Evolutionary conservation across 2,329 filamentous ascomycete species (phyloP), one percentile per base, ranked within the genome.

Genomic region (Trichoderma lentiforme): DNA sequence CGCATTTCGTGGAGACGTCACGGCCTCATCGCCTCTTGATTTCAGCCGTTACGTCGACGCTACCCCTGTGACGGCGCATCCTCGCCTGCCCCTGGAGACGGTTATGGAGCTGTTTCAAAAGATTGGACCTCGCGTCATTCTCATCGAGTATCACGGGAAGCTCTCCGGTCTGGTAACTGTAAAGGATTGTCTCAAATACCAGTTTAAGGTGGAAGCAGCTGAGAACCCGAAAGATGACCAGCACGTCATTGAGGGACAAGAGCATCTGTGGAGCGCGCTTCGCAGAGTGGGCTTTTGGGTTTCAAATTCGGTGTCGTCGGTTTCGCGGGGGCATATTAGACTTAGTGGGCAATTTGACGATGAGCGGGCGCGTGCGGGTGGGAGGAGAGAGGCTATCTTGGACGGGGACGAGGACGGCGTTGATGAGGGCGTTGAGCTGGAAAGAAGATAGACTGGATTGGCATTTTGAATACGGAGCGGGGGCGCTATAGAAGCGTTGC

Each of bases 71-170:
- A 93, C 94, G 0, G 95, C 95, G 1, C 96, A 99, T 78, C 96
- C 96, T 0, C 90, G 94, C 1, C 89, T 98, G 1, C 93, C 95
- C 0, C 89, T 99, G 0, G 96, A 99, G 82, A 99, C 96, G 0
- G 95, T 97, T 36, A 98, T 99, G 94, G 96, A 99, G 79, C 86
- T 99, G 12, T 99, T 99, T 85, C 95, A 95, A 81, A 99, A 98
- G 84, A 97, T 99, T 80, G 96, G 96, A 0, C 96, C 95, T 0
- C 89, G 96, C 1, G 94, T 98, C 6, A 95, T 99, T 64, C 86
- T 99, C 4, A 92, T 98, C 51, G 96, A 99, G 81, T 92, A 97
- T 79, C 92, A 93, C 72, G 96, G 96, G 15, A 89, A 89, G 64
- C 86, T 99, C 2, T 89, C 88, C 0, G 96, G 96, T 0, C 86